Evolutionary conservation across 2,329 filamentous ascomycete genomes (phyloP), one percentile per base, ranked within the genome.

Genomic region (Coniochaeta sp.): DNA sequence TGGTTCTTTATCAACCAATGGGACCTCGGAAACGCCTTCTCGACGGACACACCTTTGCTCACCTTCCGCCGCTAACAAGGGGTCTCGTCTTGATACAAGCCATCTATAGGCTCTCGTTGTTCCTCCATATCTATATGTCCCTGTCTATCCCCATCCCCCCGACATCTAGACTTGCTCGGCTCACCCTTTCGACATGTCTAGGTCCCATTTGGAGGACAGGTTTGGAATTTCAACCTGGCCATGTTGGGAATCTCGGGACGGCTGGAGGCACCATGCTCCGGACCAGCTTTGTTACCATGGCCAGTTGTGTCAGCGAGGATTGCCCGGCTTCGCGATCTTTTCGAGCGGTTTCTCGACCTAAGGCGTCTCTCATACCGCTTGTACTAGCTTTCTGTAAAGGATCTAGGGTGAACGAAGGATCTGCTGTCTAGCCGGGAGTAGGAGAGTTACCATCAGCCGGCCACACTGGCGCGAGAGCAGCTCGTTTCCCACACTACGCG

Each of bases 61-160:
- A 44, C 59, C 59, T 55, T 62, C 62, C 63, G 63, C 62, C 60
- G 60, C 63, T 66, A 66, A 64, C 66, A 66, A 62, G 54, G 68
- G 65, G 61, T 65, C 54, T 47, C 54, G 57, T 50, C 32, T 47
- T 60, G 50, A 42, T 56, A 58, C 58, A 64, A 61, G 65, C 58
- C 67, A 69, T 70, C 68, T 63, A 72, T 65, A 71, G 70, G 70
- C 64, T 71, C 64, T 70, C 69, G 57, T 71, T 66, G 61, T 14
- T 52, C 9, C 52, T 64, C 59, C 62, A 64, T 59, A 63, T 62
- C 55, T 57, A 59, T 58, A 44, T 60, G 40, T 62, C 58, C 64
- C 61, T 62, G 60, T 60, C 58, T 62, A 57, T 60, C 58, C 59
- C 55, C 42, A 38, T 55, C 30, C n/a, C 42, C 61, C 55, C 62